Percentiles rank a stretch among this genome's conserved stretches.
phyloP scores from a whole-genome alignment of 306 rosid species.

The Benincasa hispida region DNA sequence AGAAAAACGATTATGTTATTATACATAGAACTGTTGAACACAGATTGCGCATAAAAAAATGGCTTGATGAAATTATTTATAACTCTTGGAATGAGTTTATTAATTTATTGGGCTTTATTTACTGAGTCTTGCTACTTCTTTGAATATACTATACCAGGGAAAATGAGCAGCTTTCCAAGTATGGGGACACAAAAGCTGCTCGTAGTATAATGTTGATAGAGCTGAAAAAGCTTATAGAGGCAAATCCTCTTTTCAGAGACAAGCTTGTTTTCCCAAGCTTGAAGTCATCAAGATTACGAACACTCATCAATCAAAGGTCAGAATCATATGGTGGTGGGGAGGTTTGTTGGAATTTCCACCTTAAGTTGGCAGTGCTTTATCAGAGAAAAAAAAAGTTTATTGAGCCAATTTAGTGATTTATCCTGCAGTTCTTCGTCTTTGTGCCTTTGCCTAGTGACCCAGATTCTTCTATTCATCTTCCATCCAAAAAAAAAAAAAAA shows the following conservation, averaged over 20 bases:
- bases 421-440: not conserved
- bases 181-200: slow-evolving; percentile 77
- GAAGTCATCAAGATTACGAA: slow-evolving; percentile 61
- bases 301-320: slow-evolving; percentile 81
- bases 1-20: not conserved
- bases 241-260: slow-evolving; percentile 74
- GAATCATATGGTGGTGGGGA: slow-evolving; percentile 14
- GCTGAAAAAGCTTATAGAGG: slow-evolving; percentile 70
- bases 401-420: not conserved
- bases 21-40: not conserved
- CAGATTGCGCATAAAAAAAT: not conserved
- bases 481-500: too few relatives aligned
- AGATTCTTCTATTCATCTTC: not conserved
- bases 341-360: not conserved
- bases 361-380: not conserved
- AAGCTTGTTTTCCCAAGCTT: slow-evolving; percentile 66
- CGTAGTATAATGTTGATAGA: slow-evolving; percentile 75
- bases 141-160: slow-evolving; percentile 40
- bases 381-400: not conserved
- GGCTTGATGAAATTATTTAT: not conserved
- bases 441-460: not conserved
- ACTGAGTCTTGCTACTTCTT: not conserved
- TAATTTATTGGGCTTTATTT: not conserved
- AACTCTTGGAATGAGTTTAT: not conserved
- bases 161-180: slow-evolving; percentile 73